Base-by-base conservation (phyloP, 805 yeast species). In the Candida sanyiensis region DNA sequence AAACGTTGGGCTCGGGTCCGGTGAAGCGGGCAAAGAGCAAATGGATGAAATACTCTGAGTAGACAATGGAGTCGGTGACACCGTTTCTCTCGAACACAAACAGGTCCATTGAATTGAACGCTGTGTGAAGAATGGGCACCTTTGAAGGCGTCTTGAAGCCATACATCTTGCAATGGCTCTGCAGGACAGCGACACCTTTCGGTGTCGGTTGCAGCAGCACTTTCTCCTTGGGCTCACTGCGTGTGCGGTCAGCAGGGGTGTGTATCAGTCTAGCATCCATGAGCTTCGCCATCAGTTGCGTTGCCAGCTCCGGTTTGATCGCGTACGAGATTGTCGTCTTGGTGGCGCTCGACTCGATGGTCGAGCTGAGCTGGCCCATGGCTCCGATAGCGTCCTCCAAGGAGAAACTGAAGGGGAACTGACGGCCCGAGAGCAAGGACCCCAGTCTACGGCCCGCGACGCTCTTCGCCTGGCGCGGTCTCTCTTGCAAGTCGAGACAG, bases 151-250 rank as follows among this genome's bases (percentile, higher is more conserved):
- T 58, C 32, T 61, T 66, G 34, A 78, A 57, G 0, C 88, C 94
- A 33, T 70, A 58, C 29, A 65, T 72, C 36, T 67, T 63, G 44
- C 82, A 77, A 55, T 80, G 86, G 13, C 67, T 63, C 35, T 75
- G 76, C 2, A 89, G 58, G 0, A 86, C 52, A 0, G 87, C 79
- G 7, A 87, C 77, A 1, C 97, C 97, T 53, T 90, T 90, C 0
- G 97, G 88, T 0, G 96, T 86, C 4, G 96, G 95, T 54, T 90
- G 97, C 21, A 86, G 54, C 3, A 65, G 43, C 0, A 67, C 62
- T 4, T 60, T 63, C 0, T 52, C 60, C 36, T 70, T 70, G 6
- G 79, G 68, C 29, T 56, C 61, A 11, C 55, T 46, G 30, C 83
- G 56, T 0, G 95, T 86, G 50, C 90, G 64, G 45, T 83, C 88